A percentile compares a stretch with the other conserved stretches of the same genome.
phyloP scores from a whole-genome alignment of 1,139 yeast species.

The Maudiozyma humilis region DNA sequence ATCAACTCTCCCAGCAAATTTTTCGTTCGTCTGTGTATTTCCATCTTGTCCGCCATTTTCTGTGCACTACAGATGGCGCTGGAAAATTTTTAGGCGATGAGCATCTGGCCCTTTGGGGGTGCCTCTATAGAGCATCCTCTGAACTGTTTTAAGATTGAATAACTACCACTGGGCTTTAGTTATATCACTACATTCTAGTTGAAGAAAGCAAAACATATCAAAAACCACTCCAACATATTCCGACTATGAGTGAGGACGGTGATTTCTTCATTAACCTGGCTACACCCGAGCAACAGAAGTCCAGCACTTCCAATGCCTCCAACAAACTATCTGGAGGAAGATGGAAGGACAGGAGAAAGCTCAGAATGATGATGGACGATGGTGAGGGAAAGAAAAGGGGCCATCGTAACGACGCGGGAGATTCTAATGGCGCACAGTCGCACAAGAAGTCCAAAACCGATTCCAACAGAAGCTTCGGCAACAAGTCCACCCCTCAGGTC shows the following conservation, averaged over 20 bases:
- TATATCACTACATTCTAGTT: too few relatives aligned
- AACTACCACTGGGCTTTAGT: too few relatives aligned
- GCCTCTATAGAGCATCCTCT: too few relatives aligned
- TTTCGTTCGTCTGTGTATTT: background rate
- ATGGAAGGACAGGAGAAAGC: slow-evolving; percentile 66
- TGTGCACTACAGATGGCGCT: too few relatives aligned
- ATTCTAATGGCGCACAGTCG: background rate
- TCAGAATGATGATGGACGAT: slow-evolving; percentile 31
- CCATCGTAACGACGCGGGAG: background rate
- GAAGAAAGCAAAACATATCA: too few relatives aligned
- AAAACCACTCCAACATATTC: background rate
- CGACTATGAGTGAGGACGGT: slow-evolving; percentile 27
- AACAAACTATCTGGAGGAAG: slow-evolving; percentile 57
- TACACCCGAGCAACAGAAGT: slow-evolving; percentile 14
- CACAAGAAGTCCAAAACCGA: background rate
- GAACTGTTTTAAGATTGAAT: too few relatives aligned
- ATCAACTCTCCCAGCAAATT: background rate
- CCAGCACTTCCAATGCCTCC: slow-evolving; percentile 12
- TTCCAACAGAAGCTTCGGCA: slow-evolving; percentile 1
- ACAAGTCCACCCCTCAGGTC: slow-evolving; percentile 1
- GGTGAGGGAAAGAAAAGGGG: slow-evolving; percentile 21
- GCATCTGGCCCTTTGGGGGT: too few relatives aligned
- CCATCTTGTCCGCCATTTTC: too few relatives aligned
- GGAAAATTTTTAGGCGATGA: background rate
- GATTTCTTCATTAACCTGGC: slow-evolving; percentile 29